Evolutionary conservation across 805 yeast genomes (phyloP).

Genomic region (Starmerella riodocensis): DNA sequence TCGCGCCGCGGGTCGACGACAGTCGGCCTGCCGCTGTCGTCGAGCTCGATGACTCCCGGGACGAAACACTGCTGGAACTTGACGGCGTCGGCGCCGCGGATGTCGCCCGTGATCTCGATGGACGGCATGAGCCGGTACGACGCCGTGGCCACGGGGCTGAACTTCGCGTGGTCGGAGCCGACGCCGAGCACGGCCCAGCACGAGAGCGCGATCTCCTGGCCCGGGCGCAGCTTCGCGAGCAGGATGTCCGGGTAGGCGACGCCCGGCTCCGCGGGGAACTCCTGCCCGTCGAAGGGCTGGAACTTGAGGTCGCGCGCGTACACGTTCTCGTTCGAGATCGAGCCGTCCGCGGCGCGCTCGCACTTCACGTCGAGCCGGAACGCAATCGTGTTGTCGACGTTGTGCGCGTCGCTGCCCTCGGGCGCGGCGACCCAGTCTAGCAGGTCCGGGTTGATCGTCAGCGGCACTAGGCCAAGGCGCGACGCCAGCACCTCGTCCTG

Average conservation of each 20-base stretch:
- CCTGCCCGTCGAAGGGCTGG: constrained; percentile 84
- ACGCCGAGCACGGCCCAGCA: constrained; percentile 85
- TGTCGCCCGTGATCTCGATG: constrained; percentile 46
- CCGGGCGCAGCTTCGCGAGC: constrained; percentile 87
- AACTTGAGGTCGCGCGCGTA: constrained; percentile 82
- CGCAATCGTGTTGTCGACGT: constrained; percentile 82
- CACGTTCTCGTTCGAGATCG: constrained; percentile 72
- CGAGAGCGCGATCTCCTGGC: constrained; percentile 83
- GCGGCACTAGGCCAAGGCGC: constrained; percentile 84
- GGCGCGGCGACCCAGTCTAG: constrained; percentile 51
- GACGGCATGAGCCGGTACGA: constrained; percentile 87
- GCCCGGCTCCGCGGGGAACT: constrained; percentile 48
- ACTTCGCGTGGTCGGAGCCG: constrained; percentile 94
- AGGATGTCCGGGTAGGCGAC: constrained; percentile 73
- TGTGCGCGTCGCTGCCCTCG: constrained; percentile 32
- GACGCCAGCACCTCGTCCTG: constrained; percentile 96
- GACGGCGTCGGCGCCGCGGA: constrained; percentile 60
- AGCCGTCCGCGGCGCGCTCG: constrained; percentile 73
- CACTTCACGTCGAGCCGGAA: constrained; percentile 70
- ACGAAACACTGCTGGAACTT: constrained; percentile 86
- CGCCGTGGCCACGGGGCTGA: constrained; percentile 94
- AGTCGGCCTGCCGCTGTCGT: constrained; percentile 52
- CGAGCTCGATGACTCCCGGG: constrained; percentile 74
- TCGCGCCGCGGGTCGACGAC: constrained; percentile 87
- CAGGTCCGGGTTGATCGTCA: constrained; percentile 80